Evolutionary conservation across 2,329 filamentous ascomycete species (phyloP).

Genomic region (Nemania bipapillata): DNA sequence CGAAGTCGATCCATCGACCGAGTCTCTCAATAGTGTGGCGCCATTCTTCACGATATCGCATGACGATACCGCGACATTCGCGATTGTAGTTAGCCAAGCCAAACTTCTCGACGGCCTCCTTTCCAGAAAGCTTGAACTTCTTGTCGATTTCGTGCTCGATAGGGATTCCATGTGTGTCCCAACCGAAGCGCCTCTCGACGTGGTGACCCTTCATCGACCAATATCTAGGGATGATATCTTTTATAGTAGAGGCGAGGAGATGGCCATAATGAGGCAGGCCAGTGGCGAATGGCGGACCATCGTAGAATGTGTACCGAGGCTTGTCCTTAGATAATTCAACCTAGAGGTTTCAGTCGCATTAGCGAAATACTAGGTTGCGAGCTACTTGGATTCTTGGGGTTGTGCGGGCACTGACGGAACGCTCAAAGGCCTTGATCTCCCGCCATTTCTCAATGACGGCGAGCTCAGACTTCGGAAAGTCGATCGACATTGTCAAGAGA

Average conservation of each 20-base stretch:
- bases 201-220: conserved; percentile 97
- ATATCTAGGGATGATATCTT: conserved; percentile 95
- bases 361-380: conserved; percentile 34
- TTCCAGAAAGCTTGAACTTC: conserved; percentile 87
- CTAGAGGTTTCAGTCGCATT: conserved; percentile 49
- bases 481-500: conserved; percentile 75
- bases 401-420: conserved; percentile 67
- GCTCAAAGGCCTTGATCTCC: conserved; percentile 89
- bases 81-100: conserved; percentile 91
- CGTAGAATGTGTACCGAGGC: conserved; percentile 93
- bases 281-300: conserved; percentile 83
- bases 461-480: conserved; percentile 93
- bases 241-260: conserved; percentile 90
- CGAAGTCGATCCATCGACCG: conserved; percentile 96
- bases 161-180: conserved; percentile 93
- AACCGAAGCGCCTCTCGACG: conserved; percentile 91
- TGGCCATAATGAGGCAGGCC: conserved; percentile 76
- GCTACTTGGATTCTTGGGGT: background rate
- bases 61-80: conserved; percentile 91
- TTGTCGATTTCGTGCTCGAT: conserved; percentile 99
- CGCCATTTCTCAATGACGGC: conserved; percentile 85
- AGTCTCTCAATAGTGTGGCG: conserved; percentile 85
- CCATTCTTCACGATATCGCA: conserved; percentile 90
- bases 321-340: conserved; percentile 83
- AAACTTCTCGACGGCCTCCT: conserved; percentile 85